phyloP scores from a whole-genome alignment of 768 basidiomycete species.

The Suillus lakei region DNA sequence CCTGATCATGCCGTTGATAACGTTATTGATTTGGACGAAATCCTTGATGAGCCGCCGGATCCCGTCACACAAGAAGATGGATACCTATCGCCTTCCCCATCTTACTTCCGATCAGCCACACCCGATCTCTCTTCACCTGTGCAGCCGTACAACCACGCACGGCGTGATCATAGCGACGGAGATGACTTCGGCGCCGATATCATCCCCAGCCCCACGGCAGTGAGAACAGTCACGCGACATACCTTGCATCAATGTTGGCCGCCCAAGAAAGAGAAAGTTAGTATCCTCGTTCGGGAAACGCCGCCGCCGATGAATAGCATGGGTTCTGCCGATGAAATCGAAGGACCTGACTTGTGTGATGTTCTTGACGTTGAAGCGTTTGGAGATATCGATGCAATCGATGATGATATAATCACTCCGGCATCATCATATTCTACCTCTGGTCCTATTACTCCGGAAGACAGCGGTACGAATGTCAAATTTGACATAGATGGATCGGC shows the following conservation, averaged over 20 bases:
- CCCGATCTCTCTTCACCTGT: constrained; percentile 71
- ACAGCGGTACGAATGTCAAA: constrained; percentile 17
- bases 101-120: constrained; percentile 52
- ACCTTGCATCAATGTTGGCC: constrained; percentile 10
- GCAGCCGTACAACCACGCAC: constrained; percentile 29
- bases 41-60: constrained; percentile 44
- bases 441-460: constrained; percentile 39
- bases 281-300: constrained; percentile 34
- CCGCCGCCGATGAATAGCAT: constrained; percentile 23
- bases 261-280: constrained; percentile 10
- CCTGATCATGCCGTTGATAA: constrained; percentile 43
- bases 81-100: constrained; percentile 74
- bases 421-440: constrained; percentile 40
- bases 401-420: constrained; percentile 25
- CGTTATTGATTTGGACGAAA: constrained; percentile 44
- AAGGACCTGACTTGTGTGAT: constrained; percentile 51
- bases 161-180: constrained; percentile 11
- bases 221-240: constrained; percentile 22
- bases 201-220: constrained; percentile 36
- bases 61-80: constrained; percentile 77
- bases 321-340: constrained; percentile 17
- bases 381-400: constrained; percentile 50
- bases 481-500: constrained; percentile 22
- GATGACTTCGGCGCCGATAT: constrained; percentile 59
- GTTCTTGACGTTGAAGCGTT: constrained; percentile 46